Evolutionary conservation across 805 yeast genomes (phyloP).

Genomic region (Kuraishia ogatae): DNA sequence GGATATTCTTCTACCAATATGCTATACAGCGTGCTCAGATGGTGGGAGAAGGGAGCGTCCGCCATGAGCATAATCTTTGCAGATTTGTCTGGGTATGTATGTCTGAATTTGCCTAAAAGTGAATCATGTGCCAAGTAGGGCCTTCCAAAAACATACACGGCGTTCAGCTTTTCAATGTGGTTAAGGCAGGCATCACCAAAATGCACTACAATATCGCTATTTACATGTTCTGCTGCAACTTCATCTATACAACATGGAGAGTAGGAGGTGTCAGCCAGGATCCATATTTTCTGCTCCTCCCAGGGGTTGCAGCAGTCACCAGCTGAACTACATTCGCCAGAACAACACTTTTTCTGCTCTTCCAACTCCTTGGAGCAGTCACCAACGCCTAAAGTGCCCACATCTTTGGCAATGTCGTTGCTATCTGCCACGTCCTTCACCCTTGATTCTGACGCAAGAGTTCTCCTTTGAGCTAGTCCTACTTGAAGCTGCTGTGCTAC

Average conservation of each 20-base stretch:
- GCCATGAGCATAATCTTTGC: slow-evolving; percentile 59
- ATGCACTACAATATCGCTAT: slow-evolving; percentile 79
- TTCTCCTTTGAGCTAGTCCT: slow-evolving; percentile 12
- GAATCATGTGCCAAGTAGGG: slow-evolving; percentile 41
- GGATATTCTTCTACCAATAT: slow-evolving; percentile 23
- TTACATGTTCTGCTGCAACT: slow-evolving; percentile 91
- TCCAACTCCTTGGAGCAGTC: too few species aligned
- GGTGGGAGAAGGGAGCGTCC: slow-evolving; percentile 55
- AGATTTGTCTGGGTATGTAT: slow-evolving; percentile 28
- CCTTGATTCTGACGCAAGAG: slow-evolving; percentile 1
- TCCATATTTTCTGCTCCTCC: slow-evolving; percentile 44
- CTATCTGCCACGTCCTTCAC: background rate
- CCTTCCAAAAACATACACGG: slow-evolving; percentile 72
- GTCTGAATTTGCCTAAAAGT: slow-evolving; percentile 30
- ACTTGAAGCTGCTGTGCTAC: slow-evolving; percentile 49
- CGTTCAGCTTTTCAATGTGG: slow-evolving; percentile 63
- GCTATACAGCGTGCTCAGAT: slow-evolving; percentile 30
- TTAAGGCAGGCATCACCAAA: slow-evolving; percentile 94
- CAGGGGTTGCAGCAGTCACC: too few species aligned
- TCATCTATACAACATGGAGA: slow-evolving; percentile 95
- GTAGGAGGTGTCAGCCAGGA: slow-evolving; percentile 92
- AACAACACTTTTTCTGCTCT: too few species aligned
- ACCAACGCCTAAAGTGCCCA: slow-evolving; percentile 1
- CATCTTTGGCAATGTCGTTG: background rate
- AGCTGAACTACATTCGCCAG: too few species aligned